Percentiles rank a stretch among this genome's conserved stretches.
These are phyloP conservation scores for Hypomyces perniciosus DNA, from an alignment of 2,329 filamentous ascomycete genomes.

Conservation along the genomic window DNA sequence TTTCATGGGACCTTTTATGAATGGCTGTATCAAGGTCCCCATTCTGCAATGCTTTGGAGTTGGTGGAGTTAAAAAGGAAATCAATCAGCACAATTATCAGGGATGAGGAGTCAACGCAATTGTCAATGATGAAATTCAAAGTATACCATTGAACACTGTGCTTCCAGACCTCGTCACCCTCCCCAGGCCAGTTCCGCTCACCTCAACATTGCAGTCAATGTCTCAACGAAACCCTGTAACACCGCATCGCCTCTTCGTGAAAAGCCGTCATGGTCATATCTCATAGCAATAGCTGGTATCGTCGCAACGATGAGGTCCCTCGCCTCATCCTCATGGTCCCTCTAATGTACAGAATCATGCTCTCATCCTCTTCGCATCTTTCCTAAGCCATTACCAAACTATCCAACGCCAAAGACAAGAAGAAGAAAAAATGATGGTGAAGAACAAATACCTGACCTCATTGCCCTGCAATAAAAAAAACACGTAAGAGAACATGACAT, in stretches of 20 bases:
- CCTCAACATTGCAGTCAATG: constrained; percentile 3
- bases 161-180: no score
- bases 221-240: constrained; percentile 1
- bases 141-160: no score
- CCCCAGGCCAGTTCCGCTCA: no score
- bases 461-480: no score
- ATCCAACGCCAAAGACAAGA: constrained; percentile 21
- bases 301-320: background rate
- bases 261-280: constrained; percentile 11
- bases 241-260: background rate
- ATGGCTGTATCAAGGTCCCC: no score
- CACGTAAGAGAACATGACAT: background rate
- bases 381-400: constrained; percentile 9
- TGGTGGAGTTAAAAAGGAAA: no score
- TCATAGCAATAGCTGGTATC: constrained; percentile 3
- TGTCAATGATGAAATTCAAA: no score
- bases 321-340: background rate
- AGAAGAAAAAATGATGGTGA: background rate
- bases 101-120: no score
- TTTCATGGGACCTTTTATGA: no score
- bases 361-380: background rate
- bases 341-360: background rate
- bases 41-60: no score
- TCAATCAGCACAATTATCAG: no score
- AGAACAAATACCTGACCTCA: no score